Base-by-base conservation (phyloP, 495 filamentous ascomycete genomes). In the Neurospora sp. region DNA sequence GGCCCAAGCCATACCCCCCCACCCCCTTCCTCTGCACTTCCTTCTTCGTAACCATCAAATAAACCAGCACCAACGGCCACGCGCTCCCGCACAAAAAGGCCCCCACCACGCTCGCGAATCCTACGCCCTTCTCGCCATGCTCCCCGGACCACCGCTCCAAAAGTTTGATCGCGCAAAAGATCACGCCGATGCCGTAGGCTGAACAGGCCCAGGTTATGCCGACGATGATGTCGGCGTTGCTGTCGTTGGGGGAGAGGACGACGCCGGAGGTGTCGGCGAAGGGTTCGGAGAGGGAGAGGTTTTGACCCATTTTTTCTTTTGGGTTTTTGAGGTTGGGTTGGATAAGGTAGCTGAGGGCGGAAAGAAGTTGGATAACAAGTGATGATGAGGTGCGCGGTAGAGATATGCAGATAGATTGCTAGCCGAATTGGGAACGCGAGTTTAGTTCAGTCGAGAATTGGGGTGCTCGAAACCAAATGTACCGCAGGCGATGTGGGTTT, bases 111-210 rank as follows among this genome's bases (percentile, higher is more conserved):
- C 44, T 48, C 0, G 18, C 44, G 9, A 35, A 35, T 4, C 31
- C 31, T 35, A 74, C 69, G 9, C 74, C 77, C 23, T 74, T 72
- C 37, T 82, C 80, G 14, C 75, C 76, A 66, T 79, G 46, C 14
- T 74, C 72, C 6, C 81, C 79, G 12, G 78, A 48, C 82, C 82
- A 83, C 6, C 82, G 78, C 70, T 72, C 72, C 39, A 83, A 69
- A 48, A 83, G 79, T 40, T 54, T 71, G 62, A 80, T 71, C 69
- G 80, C 78, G 74, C 75, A 78, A 59, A 72, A 81, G 76, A 83
- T 80, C 77, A 81, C 80, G 76, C 73, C 81, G 72, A 82, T 77
- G 75, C 72, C 80, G 74, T 83, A 83, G 69, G 78, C 35, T 37
- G 72, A 76, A 69, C 74, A 42, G 39, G 69, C 75, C 82, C 82